Percentiles rank a stretch among this genome's conserved stretches.
Evolutionary conservation across 169 alveolate genomes (phyloP).

Genomic region (Amoebophrya sp.): DNA sequence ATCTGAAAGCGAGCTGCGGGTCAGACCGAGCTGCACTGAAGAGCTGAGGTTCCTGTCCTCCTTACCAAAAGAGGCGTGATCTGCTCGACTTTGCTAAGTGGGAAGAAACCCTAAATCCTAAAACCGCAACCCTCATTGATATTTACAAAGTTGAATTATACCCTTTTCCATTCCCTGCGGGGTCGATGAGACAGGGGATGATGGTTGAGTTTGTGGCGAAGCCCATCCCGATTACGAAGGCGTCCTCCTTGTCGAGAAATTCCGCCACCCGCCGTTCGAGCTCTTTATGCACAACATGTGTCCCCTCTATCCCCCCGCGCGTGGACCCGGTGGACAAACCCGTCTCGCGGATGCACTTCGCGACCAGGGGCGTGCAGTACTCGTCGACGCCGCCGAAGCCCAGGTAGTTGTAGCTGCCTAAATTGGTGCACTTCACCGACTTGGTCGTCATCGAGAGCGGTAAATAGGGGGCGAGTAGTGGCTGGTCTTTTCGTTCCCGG

Average conservation of each 20-base stretch:
- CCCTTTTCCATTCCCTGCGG: not conserved
- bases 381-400: constrained; percentile 34
- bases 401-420: constrained; percentile 33
- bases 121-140: too few species aligned
- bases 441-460: not conserved
- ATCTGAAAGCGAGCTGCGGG: too few species aligned
- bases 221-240: constrained; percentile 35
- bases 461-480: not conserved
- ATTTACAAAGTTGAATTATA: too few species aligned
- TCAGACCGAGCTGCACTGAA: too few species aligned
- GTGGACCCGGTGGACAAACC: constrained; percentile 11
- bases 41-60: too few species aligned
- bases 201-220: constrained; percentile 31
- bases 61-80: too few species aligned
- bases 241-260: constrained; percentile 33
- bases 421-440: constrained; percentile 27
- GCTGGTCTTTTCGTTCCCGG: not conserved
- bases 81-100: too few species aligned
- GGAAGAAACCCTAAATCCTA: too few species aligned
- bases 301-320: constrained; percentile 20
- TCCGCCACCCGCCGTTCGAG: constrained; percentile 14
- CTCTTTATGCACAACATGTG: constrained; percentile 25
- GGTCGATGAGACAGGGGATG: constrained; percentile 11
- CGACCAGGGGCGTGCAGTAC: constrained; percentile 35
- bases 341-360: not conserved